Base-by-base conservation (phyloP, 495 filamentous ascomycete species). In the Glarea lozoyensis region DNA sequence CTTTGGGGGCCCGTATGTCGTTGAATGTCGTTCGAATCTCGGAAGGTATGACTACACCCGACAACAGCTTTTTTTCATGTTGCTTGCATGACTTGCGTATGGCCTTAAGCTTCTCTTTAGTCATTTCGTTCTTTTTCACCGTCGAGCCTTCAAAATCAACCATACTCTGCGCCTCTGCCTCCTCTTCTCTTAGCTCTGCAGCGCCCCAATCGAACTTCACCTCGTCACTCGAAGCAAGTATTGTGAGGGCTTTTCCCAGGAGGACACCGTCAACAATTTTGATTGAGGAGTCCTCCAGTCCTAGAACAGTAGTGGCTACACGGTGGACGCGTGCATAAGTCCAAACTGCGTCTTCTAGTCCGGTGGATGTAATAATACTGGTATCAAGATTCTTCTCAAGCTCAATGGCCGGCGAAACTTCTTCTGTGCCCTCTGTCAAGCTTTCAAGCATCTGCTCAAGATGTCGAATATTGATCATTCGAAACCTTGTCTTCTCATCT, bases 11-110 rank as follows among this genome's bases (percentile, higher is more conserved):
- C 46, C 86, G 82, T 27, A 98, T 81, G 56, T 93, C 83, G 10
- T 74, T 61, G 45, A 97, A 98, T 2, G 84, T 90, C 0, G 86
- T 93, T 37, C 78, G 79, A 38, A 98, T 85, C 45, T 82, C 82
- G 22, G 78, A 66, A 7, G 87, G 76, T 55, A 95, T 76, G 19
- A 93, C 75, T 1, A 97, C 78, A 10, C 92, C 88, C 27, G 75
- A 76, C 15, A 94, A 61, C 2, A 98, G 68, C 47, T 79, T 81
- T 60, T 88, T 88, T 62, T 97, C 92, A 53, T 94, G 75, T 4
- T 69, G 58, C 46, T 80, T 86, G 54, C 75, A 78, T 0, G 60
- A 70, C 36, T 57, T 58, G 27, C 39, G 52, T 24, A 60, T 45
- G 24, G 46, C 38, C 10, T 46, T 45, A 4, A 56, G 40, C 30